These are phyloP conservation scores for Brettanomyces bruxellensis DNA, from an alignment of 805 yeast species.

Conservation along the genomic window DNA sequence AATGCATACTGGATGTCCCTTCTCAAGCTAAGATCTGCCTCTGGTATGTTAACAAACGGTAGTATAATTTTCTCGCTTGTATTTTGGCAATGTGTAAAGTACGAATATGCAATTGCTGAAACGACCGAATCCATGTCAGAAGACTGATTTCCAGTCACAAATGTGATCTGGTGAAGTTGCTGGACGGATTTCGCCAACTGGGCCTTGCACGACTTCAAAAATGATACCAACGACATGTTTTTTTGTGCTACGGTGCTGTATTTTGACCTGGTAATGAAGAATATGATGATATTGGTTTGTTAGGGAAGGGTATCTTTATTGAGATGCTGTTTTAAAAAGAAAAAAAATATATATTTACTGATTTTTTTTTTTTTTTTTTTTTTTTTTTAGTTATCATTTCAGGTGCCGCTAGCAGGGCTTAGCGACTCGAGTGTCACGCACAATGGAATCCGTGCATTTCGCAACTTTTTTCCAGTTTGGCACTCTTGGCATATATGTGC, in stretches of 20 bases:
- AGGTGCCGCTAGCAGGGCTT: no score
- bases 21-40: slow-evolving; percentile 55
- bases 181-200: slow-evolving; percentile 1
- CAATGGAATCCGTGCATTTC: no score
- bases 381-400: no score
- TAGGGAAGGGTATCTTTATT: no score
- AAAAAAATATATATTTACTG: no score
- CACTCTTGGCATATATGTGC: no score
- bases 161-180: slow-evolving; percentile 6
- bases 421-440: no score
- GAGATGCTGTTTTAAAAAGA: no score
- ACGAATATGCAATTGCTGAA: slow-evolving; percentile 66
- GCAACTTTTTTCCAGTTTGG: no score
- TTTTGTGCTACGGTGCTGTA: neutral
- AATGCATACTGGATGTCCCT: slow-evolving; percentile 61
- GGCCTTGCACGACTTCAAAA: neutral
- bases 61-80: slow-evolving; percentile 18
- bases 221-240: neutral
- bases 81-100: slow-evolving; percentile 26
- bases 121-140: slow-evolving; percentile 87
- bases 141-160: slow-evolving; percentile 78
- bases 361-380: no score
- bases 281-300: no score
- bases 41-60: slow-evolving; percentile 74
- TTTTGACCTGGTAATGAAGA: no score